Percentiles rank a stretch among this genome's conserved stretches.
Evolutionary conservation across 2,329 filamentous ascomycete species (phyloP).

Genomic region (Diaporthe helianthi): DNA sequence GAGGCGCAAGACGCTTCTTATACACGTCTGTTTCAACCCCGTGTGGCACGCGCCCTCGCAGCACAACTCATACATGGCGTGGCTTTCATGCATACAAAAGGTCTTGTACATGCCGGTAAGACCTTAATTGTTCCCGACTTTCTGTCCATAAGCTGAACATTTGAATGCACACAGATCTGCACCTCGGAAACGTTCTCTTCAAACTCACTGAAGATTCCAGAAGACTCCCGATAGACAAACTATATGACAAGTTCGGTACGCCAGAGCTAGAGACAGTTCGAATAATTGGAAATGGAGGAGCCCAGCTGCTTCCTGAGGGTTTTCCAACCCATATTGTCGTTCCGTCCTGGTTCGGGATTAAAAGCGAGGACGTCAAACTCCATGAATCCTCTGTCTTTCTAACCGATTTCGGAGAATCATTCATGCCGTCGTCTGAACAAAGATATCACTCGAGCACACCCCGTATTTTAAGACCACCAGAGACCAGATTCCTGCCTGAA

Average conservation of each 20-base stretch:
- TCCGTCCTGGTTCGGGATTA: constrained; percentile 16
- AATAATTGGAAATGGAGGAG: neutral
- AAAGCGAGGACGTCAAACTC: constrained; percentile 7
- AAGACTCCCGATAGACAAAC: neutral
- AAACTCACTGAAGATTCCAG: neutral
- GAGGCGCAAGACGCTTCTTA: constrained; percentile 23
- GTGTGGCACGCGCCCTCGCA: constrained; percentile 7
- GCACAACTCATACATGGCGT: constrained; percentile 16
- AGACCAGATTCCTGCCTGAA: constrained; percentile 8
- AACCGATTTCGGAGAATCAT: neutral
- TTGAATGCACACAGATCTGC: neutral
- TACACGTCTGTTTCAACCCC: constrained; percentile 6
- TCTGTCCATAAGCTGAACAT: too few species aligned
- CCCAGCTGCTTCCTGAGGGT: neutral
- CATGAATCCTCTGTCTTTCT: neutral
- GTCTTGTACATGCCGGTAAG: constrained; percentile 10
- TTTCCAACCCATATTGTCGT: neutral
- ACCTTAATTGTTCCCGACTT: too few species aligned
- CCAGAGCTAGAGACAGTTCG: constrained; percentile 9
- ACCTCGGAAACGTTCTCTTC: constrained; percentile 16
- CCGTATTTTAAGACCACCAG: neutral
- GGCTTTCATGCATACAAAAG: constrained; percentile 27
- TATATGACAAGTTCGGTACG: neutral
- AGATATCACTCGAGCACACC: neutral
- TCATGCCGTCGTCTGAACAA: neutral